Conservation (phyloP, 2,329 filamentous ascomycete genomes). For the Penicillium capsulatum region DNA sequence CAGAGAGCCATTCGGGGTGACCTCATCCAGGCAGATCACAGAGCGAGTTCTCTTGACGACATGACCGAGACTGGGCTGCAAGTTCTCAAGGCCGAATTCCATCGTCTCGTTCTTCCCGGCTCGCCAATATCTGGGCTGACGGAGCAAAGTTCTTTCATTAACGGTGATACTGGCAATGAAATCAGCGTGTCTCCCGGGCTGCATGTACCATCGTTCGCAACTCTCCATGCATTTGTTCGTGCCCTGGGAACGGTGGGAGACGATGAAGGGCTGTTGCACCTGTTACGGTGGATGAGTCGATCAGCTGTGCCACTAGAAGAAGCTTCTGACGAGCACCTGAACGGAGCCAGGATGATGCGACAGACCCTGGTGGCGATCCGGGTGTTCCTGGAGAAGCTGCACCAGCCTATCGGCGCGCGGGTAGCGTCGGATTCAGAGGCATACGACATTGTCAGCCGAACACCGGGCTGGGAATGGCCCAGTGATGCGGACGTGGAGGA, state of each 20-base stretch:
- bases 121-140: conserved; percentile 21
- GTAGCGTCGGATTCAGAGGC: conserved; percentile 32
- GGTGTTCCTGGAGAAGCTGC: conserved; percentile 39
- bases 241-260: conserved; percentile 41
- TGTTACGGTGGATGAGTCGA: conserved; percentile 43
- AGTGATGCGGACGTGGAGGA: conserved; percentile 38
- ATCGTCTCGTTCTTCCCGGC: conserved; percentile 32
- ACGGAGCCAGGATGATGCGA: conserved; percentile 38
- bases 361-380: conserved; percentile 39
- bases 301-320: conserved; percentile 32
- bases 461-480: conserved; percentile 41
- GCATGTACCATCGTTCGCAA: conserved; percentile 36
- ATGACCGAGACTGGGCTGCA: conserved; percentile 30
- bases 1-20: conserved; percentile 8
- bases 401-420: conserved; percentile 12
- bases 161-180: conserved; percentile 8
- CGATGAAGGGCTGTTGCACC: conserved; percentile 36
- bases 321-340: conserved; percentile 33
- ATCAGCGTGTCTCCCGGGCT: conserved; percentile 30
- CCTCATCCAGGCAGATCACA: conserved; percentile 1
- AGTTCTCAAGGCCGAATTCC: conserved; percentile 35
- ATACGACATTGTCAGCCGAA: conserved; percentile 35
- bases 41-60: conserved; percentile 22
- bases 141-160: conserved; percentile 16
- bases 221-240: conserved; percentile 42